These are phyloP conservation scores for Chaetoscypha palmicola DNA, from an alignment of 2,329 filamentous ascomycete species.

Conservation along the genomic window DNA sequence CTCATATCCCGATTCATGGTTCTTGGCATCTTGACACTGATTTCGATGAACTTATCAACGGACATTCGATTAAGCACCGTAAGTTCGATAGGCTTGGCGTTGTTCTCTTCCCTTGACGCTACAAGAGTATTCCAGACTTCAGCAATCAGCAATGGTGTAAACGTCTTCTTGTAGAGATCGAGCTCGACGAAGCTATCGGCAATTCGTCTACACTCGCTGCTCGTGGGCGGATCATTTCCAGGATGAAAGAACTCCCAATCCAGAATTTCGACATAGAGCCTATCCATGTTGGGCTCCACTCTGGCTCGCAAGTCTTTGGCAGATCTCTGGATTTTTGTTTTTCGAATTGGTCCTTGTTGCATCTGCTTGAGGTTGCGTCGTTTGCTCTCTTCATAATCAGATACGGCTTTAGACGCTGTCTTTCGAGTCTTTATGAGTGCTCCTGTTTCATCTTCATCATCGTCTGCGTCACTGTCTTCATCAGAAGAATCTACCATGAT, in stretches of 20 bases:
- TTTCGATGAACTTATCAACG: slow-evolving; percentile 88
- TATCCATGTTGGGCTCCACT: slow-evolving; percentile 79
- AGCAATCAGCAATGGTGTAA: slow-evolving; percentile 80
- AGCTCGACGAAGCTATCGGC: slow-evolving; percentile 72
- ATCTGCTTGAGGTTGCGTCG: slow-evolving; percentile 45
- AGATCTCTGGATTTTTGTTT: slow-evolving; percentile 71
- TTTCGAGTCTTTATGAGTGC: slow-evolving; percentile 41
- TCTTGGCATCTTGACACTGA: slow-evolving; percentile 74
- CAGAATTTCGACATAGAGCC: slow-evolving; percentile 77
- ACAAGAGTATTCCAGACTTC: slow-evolving; percentile 96
- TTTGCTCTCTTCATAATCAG: slow-evolving; percentile 40
- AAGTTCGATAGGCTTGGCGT: slow-evolving; percentile 73
- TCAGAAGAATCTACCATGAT: slow-evolving; percentile 80
- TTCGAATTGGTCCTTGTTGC: slow-evolving; percentile 67
- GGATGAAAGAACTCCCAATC: slow-evolving; percentile 93
- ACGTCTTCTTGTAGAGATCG: slow-evolving; percentile 76
- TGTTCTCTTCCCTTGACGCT: slow-evolving; percentile 80
- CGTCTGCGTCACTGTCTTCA: slow-evolving; percentile 68
- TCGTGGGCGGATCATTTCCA: slow-evolving; percentile 77
- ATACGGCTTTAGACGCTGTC: slow-evolving; percentile 28
- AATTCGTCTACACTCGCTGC: slow-evolving; percentile 67
- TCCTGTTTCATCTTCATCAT: slow-evolving; percentile 51
- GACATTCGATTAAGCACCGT: slow-evolving; percentile 82
- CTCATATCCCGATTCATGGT: slow-evolving; percentile 63
- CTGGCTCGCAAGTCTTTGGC: slow-evolving; percentile 92